phyloP scores from a whole-genome alignment of 2,329 filamentous ascomycete genomes.

The Neopestalotiopsis clavispora region DNA sequence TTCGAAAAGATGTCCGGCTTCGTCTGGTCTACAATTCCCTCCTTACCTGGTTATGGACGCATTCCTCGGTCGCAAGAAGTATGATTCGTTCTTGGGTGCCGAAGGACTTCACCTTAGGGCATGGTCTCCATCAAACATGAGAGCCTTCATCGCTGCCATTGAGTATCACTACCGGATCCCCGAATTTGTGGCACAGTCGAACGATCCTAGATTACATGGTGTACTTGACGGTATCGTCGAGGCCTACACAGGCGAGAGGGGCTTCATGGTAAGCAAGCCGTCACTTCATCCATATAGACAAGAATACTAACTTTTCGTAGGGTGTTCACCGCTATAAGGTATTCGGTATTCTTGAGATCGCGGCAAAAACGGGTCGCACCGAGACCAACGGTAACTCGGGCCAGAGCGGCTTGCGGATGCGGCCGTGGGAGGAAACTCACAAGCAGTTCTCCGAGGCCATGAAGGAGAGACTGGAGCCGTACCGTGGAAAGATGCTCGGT shows the following conservation, averaged over 20 bases:
- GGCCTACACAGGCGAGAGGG: slow-evolving; percentile 58
- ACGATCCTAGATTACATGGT: slow-evolving; percentile 54
- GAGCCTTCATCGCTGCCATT: slow-evolving; percentile 59
- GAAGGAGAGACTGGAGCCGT: slow-evolving; percentile 58
- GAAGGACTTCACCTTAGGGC: slow-evolving; percentile 58
- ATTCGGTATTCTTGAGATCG: slow-evolving; percentile 59
- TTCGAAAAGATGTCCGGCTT: slow-evolving; percentile 54
- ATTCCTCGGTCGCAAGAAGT: slow-evolving; percentile 56
- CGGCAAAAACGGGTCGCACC: slow-evolving; percentile 56
- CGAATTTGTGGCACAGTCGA: slow-evolving; percentile 56
- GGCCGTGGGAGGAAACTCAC: slow-evolving; percentile 57
- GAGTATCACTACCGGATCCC: slow-evolving; percentile 60
- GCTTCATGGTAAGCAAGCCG: slow-evolving; percentile 48
- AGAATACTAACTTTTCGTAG: slow-evolving; percentile 4
- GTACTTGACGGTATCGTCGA: slow-evolving; percentile 60
- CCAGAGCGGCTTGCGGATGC: slow-evolving; percentile 41
- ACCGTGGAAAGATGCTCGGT: slow-evolving; percentile 48
- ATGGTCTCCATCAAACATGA: slow-evolving; percentile 58
- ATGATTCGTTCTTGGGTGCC: slow-evolving; percentile 55
- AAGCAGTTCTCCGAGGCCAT: slow-evolving; percentile 56
- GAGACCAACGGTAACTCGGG: slow-evolving; percentile 58
- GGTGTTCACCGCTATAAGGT: slow-evolving; percentile 62
- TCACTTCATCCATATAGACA: background rate
- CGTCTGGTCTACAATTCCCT: slow-evolving; percentile 56
- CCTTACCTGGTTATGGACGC: slow-evolving; percentile 60